These are phyloP conservation scores for Saccharomycopsis amapae DNA, from an alignment of 805 yeast species.

Conservation along the genomic window DNA sequence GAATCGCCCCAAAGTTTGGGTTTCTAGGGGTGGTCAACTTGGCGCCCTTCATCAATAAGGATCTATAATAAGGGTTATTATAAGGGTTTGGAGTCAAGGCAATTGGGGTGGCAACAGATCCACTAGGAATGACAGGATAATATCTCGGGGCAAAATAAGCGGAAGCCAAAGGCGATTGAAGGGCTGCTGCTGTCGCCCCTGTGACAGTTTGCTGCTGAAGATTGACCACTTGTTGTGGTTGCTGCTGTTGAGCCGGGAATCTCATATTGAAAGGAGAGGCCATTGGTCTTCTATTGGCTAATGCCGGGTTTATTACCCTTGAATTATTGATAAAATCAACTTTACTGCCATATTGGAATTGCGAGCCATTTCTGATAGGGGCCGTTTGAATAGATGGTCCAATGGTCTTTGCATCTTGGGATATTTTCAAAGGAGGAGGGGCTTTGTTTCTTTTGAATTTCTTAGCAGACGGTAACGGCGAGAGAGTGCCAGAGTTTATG, in stretches of 20 bases:
- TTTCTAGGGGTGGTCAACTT: conserved; percentile 8
- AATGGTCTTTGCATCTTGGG: conserved; percentile 18
- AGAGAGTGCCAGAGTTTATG: neutral
- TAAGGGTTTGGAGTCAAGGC: conserved; percentile 12
- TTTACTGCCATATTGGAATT: neutral
- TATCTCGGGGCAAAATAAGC: conserved; percentile 21
- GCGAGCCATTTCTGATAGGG: conserved; percentile 25
- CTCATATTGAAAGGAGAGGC: conserved; percentile 1
- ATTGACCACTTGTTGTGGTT: conserved; percentile 20
- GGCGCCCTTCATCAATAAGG: conserved; percentile 7
- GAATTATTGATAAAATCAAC: conserved; percentile 5
- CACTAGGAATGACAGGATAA: conserved; percentile 14
- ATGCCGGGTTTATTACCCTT: conserved; percentile 3
- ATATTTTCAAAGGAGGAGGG: conserved; percentile 28
- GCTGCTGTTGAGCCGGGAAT: conserved; percentile 11
- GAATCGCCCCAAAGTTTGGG: neutral
- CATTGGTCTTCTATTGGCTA: neutral
- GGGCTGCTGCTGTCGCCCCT: conserved; percentile 19
- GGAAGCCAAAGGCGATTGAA: conserved; percentile 12
- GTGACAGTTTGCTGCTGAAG: conserved; percentile 8
- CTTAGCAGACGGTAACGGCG: conserved; percentile 24
- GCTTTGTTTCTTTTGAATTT: conserved; percentile 27
- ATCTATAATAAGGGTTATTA: conserved; percentile 15
- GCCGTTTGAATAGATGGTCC: conserved; percentile 30
- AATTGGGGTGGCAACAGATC: conserved; percentile 12